These are phyloP conservation scores for Puccinia novopanici DNA, from an alignment of 1,284 basidiomycete species.

Conservation along the genomic window DNA sequence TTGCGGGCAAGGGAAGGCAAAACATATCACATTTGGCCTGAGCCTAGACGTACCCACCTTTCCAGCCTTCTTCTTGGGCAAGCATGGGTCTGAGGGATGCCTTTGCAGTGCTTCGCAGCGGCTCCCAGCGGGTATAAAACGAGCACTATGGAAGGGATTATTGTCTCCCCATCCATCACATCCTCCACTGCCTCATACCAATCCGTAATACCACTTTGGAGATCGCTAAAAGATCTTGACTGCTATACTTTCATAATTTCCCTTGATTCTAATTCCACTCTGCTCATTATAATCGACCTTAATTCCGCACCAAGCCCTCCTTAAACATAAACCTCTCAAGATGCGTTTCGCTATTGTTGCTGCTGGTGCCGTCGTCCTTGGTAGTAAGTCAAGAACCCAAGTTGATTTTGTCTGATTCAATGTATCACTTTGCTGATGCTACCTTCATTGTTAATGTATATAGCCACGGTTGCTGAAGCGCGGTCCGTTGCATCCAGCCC, in stretches of 20 bases:
- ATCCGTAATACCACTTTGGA: neutral
- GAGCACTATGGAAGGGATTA: conserved; percentile 1
- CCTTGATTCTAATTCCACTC: neutral
- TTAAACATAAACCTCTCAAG: neutral
- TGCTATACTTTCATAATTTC: neutral
- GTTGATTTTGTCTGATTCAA: neutral
- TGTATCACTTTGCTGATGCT: neutral
- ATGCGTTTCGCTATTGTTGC: conserved; percentile 38
- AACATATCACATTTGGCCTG: neutral
- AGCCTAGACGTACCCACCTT: neutral
- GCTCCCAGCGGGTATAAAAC: neutral
- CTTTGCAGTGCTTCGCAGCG: neutral
- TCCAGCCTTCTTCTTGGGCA: neutral
- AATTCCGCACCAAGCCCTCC: neutral
- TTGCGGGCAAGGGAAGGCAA: neutral
- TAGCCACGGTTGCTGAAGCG: conserved; percentile 24
- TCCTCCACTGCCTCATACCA: neutral
- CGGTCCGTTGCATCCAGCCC: conserved; percentile 14
- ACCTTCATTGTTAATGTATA: neutral
- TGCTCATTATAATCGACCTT: neutral
- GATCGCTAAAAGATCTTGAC: neutral
- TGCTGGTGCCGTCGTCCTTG: conserved; percentile 15
- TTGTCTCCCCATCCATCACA: neutral
- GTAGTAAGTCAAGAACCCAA: conserved; percentile 6
- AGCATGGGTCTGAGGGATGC: neutral